Evolutionary conservation across 2,329 filamentous ascomycete species (phyloP), one percentile per base, ranked within the genome.

Genomic region (Scytalidium sp.): DNA sequence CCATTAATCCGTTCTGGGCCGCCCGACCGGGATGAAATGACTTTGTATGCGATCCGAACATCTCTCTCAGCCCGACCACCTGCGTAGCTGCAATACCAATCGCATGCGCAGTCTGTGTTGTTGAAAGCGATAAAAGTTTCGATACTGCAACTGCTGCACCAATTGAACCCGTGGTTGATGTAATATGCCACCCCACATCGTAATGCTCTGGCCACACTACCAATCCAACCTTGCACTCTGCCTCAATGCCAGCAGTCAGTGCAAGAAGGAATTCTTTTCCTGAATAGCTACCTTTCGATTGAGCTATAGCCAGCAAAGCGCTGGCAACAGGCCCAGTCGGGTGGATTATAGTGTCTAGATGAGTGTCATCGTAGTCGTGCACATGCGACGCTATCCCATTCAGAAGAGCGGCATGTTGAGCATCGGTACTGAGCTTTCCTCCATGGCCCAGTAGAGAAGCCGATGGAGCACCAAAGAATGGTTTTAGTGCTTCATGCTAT

Each of bases 291-390:
- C 63, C 63, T 44, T 68, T 58, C 50, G 64, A 69, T 53, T 79
- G 73, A 1, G 72, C 68, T 13, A 74, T 68, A 1, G 77, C 73
- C 3, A 81, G 67, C 2, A 80, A 58, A 0, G 77, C 77, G 39
- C 67, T 72, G 1, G 75, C 74, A 0, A 80, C 74, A 0, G 76
- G 73, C 0, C 77, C 76, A 0, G 75, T 71, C 0, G 77, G 78
- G 54, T 81, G 78, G 41, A 81, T 80, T 53, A 80, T 76, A 4
- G 74, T 80, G 43, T 76, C 75, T 1, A 80, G 66, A 54, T 80
- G 77, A 1, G 76, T 80, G 57, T 81, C 76, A 52, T 81, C 78
- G 58, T 80, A 81, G 56, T 81, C 76, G 50, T 80, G 74, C 3
- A 79, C 74, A 52, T 80, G 76, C 23, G 73, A 77, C 11, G 76